Evolutionary conservation across 352 stramenopile species (phyloP).

Genomic region (Globisporangium cederbergense): DNA sequence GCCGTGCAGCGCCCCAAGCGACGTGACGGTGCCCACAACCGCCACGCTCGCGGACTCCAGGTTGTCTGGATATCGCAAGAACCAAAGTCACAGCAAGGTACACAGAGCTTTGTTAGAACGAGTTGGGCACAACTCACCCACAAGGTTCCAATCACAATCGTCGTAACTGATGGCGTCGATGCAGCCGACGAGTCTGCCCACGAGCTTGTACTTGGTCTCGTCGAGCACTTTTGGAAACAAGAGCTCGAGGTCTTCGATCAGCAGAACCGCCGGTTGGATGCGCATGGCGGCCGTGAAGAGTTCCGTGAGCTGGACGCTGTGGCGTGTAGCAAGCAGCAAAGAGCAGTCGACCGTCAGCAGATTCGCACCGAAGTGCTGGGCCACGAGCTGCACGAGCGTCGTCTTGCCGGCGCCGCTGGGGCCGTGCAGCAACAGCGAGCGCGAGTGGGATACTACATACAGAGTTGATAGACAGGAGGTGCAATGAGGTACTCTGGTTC

Average conservation of each 20-base stretch:
- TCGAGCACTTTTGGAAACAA: conserved; percentile 68
- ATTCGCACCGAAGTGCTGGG: conserved; percentile 42
- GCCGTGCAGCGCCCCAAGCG: conserved; percentile 44
- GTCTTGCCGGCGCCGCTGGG: conserved; percentile 73
- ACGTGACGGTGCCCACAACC: conserved; percentile 65
- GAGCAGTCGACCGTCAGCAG: conserved; percentile 63
- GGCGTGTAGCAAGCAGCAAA: conserved; percentile 42
- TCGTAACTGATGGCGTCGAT: conserved; percentile 56
- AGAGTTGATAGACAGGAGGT: no score
- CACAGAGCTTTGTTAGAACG: neutral
- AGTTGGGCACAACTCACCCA: neutral
- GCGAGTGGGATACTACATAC: conserved; percentile 19
- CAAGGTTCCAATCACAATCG: neutral
- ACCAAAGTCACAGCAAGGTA: neutral
- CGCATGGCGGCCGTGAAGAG: conserved; percentile 69
- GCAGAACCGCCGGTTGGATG: conserved; percentile 64
- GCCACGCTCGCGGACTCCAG: conserved; percentile 29
- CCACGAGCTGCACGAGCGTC: conserved; percentile 53
- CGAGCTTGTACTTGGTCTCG: conserved; percentile 70
- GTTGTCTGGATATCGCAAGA: conserved; percentile 23
- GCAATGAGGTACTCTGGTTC: neutral
- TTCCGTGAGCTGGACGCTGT: conserved; percentile 43
- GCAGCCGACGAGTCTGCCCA: conserved; percentile 55
- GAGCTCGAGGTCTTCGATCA: conserved; percentile 74
- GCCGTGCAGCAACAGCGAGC: conserved; percentile 60